These are phyloP conservation scores for Schrenkiella parvula DNA, from an alignment of 345 rosid species.

Conservation along the genomic window DNA sequence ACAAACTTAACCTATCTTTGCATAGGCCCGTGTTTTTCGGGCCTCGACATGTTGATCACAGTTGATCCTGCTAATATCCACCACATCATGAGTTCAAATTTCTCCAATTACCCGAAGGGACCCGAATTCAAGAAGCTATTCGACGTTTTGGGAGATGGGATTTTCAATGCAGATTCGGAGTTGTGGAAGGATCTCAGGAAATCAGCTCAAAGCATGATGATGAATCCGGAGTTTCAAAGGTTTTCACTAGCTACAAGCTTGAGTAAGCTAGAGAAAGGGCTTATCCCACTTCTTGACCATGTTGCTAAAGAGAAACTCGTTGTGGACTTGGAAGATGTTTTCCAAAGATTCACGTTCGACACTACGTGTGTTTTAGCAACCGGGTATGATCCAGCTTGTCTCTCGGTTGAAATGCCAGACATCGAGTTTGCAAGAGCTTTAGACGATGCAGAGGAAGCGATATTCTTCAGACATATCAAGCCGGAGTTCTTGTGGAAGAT, in stretches of 20 bases:
- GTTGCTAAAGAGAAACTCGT: slow-evolving; percentile 19
- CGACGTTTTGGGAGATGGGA: slow-evolving; percentile 40
- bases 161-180: slow-evolving; percentile 41
- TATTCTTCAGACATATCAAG: slow-evolving; percentile 22
- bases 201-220: slow-evolving; percentile 27
- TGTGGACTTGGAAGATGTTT: slow-evolving; percentile 39
- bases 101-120: slow-evolving; percentile 35
- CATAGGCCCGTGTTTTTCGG: slow-evolving; percentile 23
- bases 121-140: slow-evolving; percentile 34
- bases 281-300: slow-evolving; percentile 37
- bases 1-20: slow-evolving; percentile 22
- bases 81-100: slow-evolving; percentile 36
- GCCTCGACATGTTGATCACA: slow-evolving; percentile 29
- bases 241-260: slow-evolving; percentile 26
- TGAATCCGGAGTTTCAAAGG: slow-evolving; percentile 21
- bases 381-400: slow-evolving; percentile 46
- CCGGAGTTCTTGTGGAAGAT: slow-evolving; percentile 39
- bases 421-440: slow-evolving; percentile 32
- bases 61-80: slow-evolving; percentile 37
- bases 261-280: slow-evolving; percentile 22
- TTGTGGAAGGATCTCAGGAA: slow-evolving; percentile 35
- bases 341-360: slow-evolving; percentile 47
- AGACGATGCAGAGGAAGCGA: slow-evolving; percentile 38
- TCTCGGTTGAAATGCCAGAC: slow-evolving; percentile 37
- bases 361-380: slow-evolving; percentile 41